Evolutionary conservation across 1,284 basidiomycete species (phyloP), one percentile per base, ranked within the genome.

Genomic region (Moniliella sp.): DNA sequence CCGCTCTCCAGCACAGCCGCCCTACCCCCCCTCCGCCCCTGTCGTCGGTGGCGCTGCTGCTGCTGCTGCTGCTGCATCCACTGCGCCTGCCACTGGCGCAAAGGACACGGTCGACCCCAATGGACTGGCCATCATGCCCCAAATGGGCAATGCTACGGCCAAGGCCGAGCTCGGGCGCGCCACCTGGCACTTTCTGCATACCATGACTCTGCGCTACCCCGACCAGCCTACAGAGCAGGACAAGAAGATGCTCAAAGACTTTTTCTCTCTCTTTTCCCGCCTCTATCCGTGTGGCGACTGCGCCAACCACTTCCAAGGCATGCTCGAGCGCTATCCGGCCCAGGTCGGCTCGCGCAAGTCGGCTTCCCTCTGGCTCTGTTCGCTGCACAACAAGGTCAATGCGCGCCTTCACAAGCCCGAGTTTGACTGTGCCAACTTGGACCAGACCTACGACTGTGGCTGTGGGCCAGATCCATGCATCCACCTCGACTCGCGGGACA

Each of bases 351-450:
- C 78, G 1, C 69, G 86, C 12, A 73, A 74, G 47, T 65, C 75
- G 1, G 83, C 83, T 0, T 75, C 79, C 1, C 64, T 80, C 25
- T 94, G 84, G 75, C 62, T 82, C 23, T 97, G 88, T 61, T 66
- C 70, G 28, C 63, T 93, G 3, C 88, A 97, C 62, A 97, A 97
- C 57, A 65, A 74, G 51, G 81, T 97, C 30, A 97, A 94, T 56
- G 68, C 66, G 21, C 73, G 86, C 5, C 66, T 97, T 1, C 64
- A 71, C 18, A 94, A 97, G 62, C 69, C 74, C 0, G 68, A 72
- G 35, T 97, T 93, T 44, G 83, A 93, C 57, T 97, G 88, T 57
- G 71, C 78, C n/a, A 45, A 54, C 35, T 32, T 59, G 14, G 81
- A 88, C 46, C 72, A 70, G 27, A 75, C 75, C 32, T 91, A 91